phyloP scores from a whole-genome alignment of 2,329 filamentous ascomycete species.

The Penicillium sp. region DNA sequence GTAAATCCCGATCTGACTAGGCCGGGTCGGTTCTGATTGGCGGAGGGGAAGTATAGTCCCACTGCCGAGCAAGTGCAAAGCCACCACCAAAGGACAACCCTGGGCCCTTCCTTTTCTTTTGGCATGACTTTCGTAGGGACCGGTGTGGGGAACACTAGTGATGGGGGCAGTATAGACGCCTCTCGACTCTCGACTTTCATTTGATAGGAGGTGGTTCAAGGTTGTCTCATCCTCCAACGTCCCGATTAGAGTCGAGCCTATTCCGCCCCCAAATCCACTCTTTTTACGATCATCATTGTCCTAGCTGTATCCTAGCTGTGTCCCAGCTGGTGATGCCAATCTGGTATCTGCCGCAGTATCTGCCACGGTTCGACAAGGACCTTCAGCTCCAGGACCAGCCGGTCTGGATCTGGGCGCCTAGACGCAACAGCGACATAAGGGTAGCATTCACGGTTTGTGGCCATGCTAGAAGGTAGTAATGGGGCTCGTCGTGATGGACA shows the following conservation, averaged over 20 bases:
- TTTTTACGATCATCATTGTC: background rate
- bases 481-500: conserved; percentile 9
- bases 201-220: too few species aligned
- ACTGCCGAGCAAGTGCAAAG: conserved; percentile 1
- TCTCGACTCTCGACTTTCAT: too few species aligned
- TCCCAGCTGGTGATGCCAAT: background rate
- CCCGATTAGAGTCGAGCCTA: too few species aligned
- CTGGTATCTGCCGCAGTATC: background rate
- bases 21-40: conserved; percentile 4
- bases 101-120: background rate
- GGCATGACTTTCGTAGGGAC: background rate
- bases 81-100: conserved; percentile 2
- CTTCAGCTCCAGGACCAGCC: conserved; percentile 1
- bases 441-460: conserved; percentile 14
- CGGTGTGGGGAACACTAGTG: background rate
- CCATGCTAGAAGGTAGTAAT: conserved; percentile 9
- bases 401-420: conserved; percentile 8
- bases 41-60: background rate
- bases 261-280: background rate
- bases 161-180: too few species aligned
- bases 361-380: background rate
- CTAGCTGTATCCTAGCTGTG: background rate
- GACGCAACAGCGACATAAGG: conserved; percentile 19
- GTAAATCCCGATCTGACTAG: conserved; percentile 14
- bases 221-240: conserved; percentile 3